phyloP scores from a whole-genome alignment of 1,284 basidiomycete genomes.

The Puccinia brachypodii region DNA sequence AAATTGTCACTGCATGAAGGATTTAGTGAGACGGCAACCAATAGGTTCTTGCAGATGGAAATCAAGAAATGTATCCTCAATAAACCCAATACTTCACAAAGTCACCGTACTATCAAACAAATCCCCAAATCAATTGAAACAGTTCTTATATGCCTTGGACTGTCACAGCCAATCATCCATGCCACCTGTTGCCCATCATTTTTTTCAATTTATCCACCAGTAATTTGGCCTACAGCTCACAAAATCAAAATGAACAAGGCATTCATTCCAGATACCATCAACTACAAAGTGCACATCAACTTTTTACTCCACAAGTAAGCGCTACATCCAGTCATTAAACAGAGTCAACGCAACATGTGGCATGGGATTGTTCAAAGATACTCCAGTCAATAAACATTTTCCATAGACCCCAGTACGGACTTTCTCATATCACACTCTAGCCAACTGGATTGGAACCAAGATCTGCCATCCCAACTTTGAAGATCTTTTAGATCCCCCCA shows the following conservation, averaged over 20 bases:
- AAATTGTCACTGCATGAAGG: not conserved
- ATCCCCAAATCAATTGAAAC: conserved; percentile 7
- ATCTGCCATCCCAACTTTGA: conserved; percentile 13
- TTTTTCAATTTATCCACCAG: conserved; percentile 13
- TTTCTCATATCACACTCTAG: conserved; percentile 16
- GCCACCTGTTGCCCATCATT: conserved; percentile 4
- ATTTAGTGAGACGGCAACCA: not conserved
- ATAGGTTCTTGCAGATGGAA: conserved; percentile 22
- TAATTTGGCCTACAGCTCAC: conserved; percentile 1
- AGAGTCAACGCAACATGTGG: not conserved
- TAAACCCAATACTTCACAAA: not conserved
- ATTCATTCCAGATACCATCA: not conserved
- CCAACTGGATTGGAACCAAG: conserved; percentile 20
- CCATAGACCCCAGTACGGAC: not conserved
- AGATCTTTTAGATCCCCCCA: conserved; percentile 13
- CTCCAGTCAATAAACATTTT: not conserved
- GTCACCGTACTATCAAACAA: not conserved
- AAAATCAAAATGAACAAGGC: not conserved
- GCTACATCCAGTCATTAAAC: conserved; percentile 7
- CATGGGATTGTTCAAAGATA: conserved; percentile 1
- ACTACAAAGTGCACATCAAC: conserved; percentile 8
- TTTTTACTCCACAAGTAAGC: conserved; percentile 14
- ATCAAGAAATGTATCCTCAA: not conserved
- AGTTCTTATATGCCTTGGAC: conserved; percentile 1
- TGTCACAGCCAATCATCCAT: not conserved